Percentiles rank a stretch among this genome's conserved stretches.
Evolutionary conservation across 164 flowering plant genomes (phyloP).

Genomic region (Aristolochia californica): DNA sequence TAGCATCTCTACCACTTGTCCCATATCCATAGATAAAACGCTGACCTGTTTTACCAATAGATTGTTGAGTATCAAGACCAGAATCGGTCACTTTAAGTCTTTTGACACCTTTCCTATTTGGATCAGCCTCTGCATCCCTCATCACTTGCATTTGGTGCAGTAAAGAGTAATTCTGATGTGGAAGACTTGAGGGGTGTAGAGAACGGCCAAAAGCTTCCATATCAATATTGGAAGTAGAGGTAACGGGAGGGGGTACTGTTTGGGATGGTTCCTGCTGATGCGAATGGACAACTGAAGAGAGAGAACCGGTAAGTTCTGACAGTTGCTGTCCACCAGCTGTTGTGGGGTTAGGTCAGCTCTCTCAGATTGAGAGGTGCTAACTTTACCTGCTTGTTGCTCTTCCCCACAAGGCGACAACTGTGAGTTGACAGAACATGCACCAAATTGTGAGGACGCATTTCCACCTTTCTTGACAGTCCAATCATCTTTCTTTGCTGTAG

Average conservation of each 20-base stretch:
- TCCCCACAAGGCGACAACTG: slow-evolving; percentile 23
- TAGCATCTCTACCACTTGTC: slow-evolving; percentile 20
- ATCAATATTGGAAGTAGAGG: slow-evolving; percentile 20
- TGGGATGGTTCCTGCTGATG: slow-evolving; percentile 16
- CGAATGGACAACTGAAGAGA: slow-evolving; percentile 3
- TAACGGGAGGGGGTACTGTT: not conserved
- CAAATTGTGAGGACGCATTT: slow-evolving; percentile 20
- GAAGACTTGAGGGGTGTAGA: slow-evolving; percentile 26
- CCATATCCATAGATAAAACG: slow-evolving; percentile 23
- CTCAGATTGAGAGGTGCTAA: slow-evolving; percentile 21
- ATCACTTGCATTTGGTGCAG: slow-evolving; percentile 54
- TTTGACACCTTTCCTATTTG: slow-evolving; percentile 34
- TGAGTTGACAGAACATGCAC: slow-evolving; percentile 17
- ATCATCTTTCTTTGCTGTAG: slow-evolving; percentile 23
- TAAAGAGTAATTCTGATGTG: slow-evolving; percentile 40
- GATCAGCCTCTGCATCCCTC: slow-evolving; percentile 42
- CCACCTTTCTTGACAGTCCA: slow-evolving; percentile 26
- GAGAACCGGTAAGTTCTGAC: slow-evolving; percentile 4
- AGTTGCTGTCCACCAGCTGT: slow-evolving; percentile 8
- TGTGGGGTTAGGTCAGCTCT: slow-evolving; percentile 10
- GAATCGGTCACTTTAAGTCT: slow-evolving; percentile 40
- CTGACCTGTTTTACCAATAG: slow-evolving; percentile 16
- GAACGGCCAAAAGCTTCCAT: slow-evolving; percentile 57
- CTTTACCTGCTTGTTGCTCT: slow-evolving; percentile 21
- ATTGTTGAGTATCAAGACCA: slow-evolving; percentile 27